Conservation (phyloP, 169 alveolate species). For the Besnoitia besnoiti region DNA sequence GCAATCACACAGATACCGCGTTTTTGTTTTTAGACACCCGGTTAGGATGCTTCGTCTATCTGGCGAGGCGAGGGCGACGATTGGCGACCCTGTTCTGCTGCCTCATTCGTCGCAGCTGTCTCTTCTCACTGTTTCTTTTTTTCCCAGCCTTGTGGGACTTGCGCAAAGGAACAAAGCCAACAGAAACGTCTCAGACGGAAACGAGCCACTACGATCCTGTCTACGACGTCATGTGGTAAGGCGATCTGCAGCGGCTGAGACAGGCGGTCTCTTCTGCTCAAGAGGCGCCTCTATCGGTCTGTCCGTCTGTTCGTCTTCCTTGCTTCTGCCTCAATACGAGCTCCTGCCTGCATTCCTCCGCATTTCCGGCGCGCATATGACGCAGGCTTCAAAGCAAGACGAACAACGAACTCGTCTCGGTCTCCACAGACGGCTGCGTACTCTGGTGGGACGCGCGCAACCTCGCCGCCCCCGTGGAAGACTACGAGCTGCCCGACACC, state of each 20-base stretch:
- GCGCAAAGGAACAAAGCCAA: constrained; percentile 84
- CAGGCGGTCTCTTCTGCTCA: neutral
- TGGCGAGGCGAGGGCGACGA: too few species aligned
- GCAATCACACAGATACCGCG: too few species aligned
- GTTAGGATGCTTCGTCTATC: too few species aligned
- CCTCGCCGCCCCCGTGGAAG: constrained; percentile 83
- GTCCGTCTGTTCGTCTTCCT: too few species aligned
- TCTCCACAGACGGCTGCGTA: constrained; percentile 90
- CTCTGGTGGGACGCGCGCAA: constrained; percentile 93
- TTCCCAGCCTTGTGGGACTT: constrained; percentile 83
- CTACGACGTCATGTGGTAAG: constrained; percentile 89
- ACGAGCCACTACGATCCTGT: constrained; percentile 93
- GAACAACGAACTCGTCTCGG: constrained; percentile 89
- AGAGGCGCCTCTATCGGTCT: neutral
- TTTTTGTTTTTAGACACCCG: too few species aligned
- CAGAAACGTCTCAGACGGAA: constrained; percentile 82
- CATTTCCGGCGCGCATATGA: neutral
- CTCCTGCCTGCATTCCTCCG: neutral
- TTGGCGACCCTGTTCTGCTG: too few species aligned
- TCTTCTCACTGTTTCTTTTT: too few species aligned
- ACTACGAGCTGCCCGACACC: constrained; percentile 70
- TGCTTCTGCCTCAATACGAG: too few species aligned
- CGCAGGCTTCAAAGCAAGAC: constrained; percentile 84
- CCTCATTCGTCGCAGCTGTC: too few species aligned
- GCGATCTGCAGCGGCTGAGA: neutral